These are phyloP conservation scores for Sclerotiophoma versabilis DNA, from an alignment of 2,329 filamentous ascomycete genomes.

Conservation along the genomic window DNA sequence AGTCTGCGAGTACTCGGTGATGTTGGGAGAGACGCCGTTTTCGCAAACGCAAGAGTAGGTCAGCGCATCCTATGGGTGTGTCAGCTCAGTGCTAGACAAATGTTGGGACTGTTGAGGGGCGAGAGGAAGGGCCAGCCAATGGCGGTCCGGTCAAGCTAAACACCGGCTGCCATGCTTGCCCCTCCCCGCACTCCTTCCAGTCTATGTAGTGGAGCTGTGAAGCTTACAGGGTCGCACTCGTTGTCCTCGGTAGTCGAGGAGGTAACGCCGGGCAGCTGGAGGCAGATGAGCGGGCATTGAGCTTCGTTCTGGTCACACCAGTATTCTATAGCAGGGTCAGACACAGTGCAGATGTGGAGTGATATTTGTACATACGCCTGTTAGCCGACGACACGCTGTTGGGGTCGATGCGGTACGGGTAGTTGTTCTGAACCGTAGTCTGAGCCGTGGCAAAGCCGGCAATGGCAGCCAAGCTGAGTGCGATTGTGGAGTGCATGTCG, in stretches of 20 bases:
- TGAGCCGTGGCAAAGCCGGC: constrained; percentile 62
- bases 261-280: constrained; percentile 61
- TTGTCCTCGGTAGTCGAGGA: constrained; percentile 63
- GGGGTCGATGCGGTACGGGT: constrained; percentile 66
- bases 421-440: constrained; percentile 28
- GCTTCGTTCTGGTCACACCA: constrained; percentile 72
- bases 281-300: constrained; percentile 76
- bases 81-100: constrained; percentile 5
- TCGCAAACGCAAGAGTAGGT: constrained; percentile 77
- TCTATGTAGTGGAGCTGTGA: background rate
- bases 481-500: constrained; percentile 57
- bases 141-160: background rate
- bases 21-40: constrained; percentile 70
- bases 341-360: background rate
- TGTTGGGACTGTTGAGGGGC: constrained; percentile 14
- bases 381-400: constrained; percentile 60
- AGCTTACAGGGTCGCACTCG: constrained; percentile 68
- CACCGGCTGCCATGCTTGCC: background rate
- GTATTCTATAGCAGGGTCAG: constrained; percentile 52
- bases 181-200: background rate
- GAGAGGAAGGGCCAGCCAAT: constrained; percentile 3
- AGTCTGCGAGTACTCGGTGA: constrained; percentile 78
- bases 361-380: constrained; percentile 57
- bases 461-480: constrained; percentile 61
- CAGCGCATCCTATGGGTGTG: constrained; percentile 54